These are phyloP conservation scores for Neurospora sp. DNA, from an alignment of 495 filamentous ascomycete genomes.

Conservation along the genomic window DNA sequence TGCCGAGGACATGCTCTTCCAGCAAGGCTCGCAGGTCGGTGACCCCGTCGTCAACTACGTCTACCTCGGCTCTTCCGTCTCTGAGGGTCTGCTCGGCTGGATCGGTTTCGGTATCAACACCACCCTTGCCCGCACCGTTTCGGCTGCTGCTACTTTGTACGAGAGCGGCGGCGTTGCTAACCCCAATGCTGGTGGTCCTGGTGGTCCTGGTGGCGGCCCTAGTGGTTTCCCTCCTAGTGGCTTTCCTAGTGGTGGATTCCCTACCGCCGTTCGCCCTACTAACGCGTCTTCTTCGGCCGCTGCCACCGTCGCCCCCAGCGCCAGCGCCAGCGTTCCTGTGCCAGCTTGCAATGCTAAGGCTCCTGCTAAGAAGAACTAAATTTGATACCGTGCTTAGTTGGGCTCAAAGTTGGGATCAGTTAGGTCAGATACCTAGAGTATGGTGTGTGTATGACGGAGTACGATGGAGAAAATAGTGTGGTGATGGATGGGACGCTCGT, in stretches of 20 bases:
- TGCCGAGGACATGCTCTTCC: conserved; percentile 33
- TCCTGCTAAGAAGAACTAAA: not conserved
- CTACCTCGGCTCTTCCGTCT: conserved; percentile 41
- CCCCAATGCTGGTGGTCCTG: not conserved
- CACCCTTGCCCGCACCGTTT: conserved; percentile 3
- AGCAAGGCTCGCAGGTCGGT: conserved; percentile 30
- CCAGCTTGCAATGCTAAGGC: not conserved
- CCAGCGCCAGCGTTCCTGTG: not conserved
- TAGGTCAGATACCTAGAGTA: not conserved
- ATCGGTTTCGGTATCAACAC: conserved; percentile 45
- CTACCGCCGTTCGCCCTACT: not conserved
- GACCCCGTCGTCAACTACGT: conserved; percentile 48
- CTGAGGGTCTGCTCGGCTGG: conserved; percentile 48
- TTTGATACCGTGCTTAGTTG: not conserved
- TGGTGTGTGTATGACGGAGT: not conserved
- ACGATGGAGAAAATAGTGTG: not conserved
- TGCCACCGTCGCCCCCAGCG: not conserved
- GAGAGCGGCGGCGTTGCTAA: conserved; percentile 18
- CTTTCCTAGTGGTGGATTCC: not conserved
- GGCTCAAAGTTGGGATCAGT: not conserved
- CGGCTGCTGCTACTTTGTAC: conserved; percentile 5
- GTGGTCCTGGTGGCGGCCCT: conserved; percentile 4
- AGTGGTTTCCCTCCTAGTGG: not conserved
- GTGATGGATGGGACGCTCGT: not conserved
- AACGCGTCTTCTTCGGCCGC: not conserved